Conservation (phyloP, 495 filamentous ascomycete genomes). For the Neurospora sp. region DNA sequence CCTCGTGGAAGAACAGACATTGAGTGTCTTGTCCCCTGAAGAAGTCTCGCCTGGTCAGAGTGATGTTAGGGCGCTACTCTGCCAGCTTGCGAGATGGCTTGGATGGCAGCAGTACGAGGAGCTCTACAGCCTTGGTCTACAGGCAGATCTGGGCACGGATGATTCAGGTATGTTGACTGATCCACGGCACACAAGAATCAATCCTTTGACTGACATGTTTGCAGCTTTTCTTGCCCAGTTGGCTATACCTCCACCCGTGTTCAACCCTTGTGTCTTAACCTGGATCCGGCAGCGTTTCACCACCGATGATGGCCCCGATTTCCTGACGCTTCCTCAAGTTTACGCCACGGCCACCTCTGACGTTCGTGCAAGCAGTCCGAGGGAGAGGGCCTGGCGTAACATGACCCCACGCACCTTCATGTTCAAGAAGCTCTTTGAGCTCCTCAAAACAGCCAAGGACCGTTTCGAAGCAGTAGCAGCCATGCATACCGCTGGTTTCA, state of each 20-base stretch:
- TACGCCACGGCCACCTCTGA: constrained; percentile 9
- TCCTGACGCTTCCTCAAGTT: constrained; percentile 52
- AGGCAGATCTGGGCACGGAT: constrained; percentile 23
- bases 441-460: constrained; percentile 25
- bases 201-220: neutral
- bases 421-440: constrained; percentile 47
- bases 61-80: constrained; percentile 58
- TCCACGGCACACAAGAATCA: neutral
- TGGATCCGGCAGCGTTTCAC: constrained; percentile 61
- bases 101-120: constrained; percentile 65
- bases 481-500: constrained; percentile 52
- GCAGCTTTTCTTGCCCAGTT: constrained; percentile 10
- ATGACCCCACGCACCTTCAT: constrained; percentile 52
- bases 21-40: constrained; percentile 55
- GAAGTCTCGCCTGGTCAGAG: constrained; percentile 39
- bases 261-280: constrained; percentile 41
- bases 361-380: neutral
- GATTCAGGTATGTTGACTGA: constrained; percentile 16
- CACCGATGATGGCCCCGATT: constrained; percentile 30
- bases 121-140: constrained; percentile 63
- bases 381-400: constrained; percentile 14
- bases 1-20: constrained; percentile 77
- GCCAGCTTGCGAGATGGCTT: constrained; percentile 78
- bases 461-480: constrained; percentile 45
- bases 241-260: constrained; percentile 52